Percentiles rank a stretch among this genome's conserved stretches.
Conservation (phyloP, 768 basidiomycete species). For the Mycena venus region DNA sequence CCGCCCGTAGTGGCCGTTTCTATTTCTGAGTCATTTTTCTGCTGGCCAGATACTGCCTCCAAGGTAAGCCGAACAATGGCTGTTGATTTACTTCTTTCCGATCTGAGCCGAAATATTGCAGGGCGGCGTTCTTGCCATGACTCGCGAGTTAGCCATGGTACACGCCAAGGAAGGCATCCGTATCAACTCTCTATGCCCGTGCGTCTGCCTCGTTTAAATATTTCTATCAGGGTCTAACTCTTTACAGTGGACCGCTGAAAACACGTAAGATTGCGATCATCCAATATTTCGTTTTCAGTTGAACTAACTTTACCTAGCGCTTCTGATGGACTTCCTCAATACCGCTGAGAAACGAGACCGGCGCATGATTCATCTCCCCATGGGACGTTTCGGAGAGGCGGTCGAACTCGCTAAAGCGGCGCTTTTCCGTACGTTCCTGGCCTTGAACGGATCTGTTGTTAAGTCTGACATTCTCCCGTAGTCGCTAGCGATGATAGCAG, state of each 20-base stretch:
- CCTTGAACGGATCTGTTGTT: not conserved
- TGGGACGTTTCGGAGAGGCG: constrained; percentile 98
- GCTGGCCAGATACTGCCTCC: constrained; percentile 85
- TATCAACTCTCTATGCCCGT: constrained; percentile 97
- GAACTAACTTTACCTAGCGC: constrained; percentile 62
- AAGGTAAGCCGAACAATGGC: constrained; percentile 65
- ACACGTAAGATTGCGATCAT: constrained; percentile 75
- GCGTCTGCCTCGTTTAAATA: constrained; percentile 48
- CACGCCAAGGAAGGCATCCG: constrained; percentile 98
- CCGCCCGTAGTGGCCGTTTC: not conserved
- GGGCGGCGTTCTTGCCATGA: constrained; percentile 99
- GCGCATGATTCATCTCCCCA: constrained; percentile 90
- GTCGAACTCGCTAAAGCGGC: constrained; percentile 94
- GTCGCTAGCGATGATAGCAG: constrained; percentile 96
- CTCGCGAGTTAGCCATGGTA: constrained; percentile 96
- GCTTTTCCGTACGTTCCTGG: constrained; percentile 82
- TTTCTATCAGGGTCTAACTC: constrained; percentile 5
- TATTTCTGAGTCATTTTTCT: constrained; percentile 21
- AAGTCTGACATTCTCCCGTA: constrained; percentile 41
- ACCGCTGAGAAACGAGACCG: constrained; percentile 96
- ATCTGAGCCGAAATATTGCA: constrained; percentile 42
- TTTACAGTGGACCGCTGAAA: constrained; percentile 87
- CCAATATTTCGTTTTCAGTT: constrained; percentile 27
- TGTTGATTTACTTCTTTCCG: constrained; percentile 5
- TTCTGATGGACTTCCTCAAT: constrained; percentile 98